Percentiles rank a stretch among this genome's conserved stretches.
These are phyloP conservation scores for Tricholoma hemisulphureum DNA, from an alignment of 768 basidiomycete genomes.

Conservation along the genomic window DNA sequence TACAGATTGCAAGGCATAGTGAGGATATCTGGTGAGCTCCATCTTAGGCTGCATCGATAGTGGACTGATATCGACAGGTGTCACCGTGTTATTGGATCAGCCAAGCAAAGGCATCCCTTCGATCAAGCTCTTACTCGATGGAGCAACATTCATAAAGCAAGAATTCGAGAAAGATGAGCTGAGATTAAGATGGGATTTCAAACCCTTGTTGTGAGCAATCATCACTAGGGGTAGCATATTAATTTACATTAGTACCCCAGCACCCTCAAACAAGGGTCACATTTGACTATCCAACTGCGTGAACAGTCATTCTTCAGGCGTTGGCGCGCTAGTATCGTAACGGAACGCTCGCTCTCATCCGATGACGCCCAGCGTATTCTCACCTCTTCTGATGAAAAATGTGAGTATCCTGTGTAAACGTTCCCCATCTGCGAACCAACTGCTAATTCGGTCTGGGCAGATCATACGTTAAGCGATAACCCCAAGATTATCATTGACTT, in stretches of 20 bases:
- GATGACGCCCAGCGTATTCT: background rate
- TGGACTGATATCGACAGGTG: background rate
- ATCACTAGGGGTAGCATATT: background rate
- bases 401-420: background rate
- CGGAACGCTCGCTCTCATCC: background rate
- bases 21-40: background rate
- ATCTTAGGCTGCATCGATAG: background rate
- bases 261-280: background rate
- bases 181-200: slow-evolving; percentile 7
- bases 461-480: background rate
- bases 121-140: background rate
- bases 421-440: background rate
- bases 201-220: background rate
- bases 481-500: background rate
- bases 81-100: background rate
- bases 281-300: background rate
- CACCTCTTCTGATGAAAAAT: background rate
- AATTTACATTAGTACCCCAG: background rate
- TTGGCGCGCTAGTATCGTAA: background rate
- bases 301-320: background rate
- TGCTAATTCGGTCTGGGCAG: background rate
- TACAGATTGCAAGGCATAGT: background rate
- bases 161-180: background rate
- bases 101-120: background rate
- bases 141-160: background rate